phyloP scores from a whole-genome alignment of 192 early-diverging fungal species.

The Backusella tarrabulga region DNA sequence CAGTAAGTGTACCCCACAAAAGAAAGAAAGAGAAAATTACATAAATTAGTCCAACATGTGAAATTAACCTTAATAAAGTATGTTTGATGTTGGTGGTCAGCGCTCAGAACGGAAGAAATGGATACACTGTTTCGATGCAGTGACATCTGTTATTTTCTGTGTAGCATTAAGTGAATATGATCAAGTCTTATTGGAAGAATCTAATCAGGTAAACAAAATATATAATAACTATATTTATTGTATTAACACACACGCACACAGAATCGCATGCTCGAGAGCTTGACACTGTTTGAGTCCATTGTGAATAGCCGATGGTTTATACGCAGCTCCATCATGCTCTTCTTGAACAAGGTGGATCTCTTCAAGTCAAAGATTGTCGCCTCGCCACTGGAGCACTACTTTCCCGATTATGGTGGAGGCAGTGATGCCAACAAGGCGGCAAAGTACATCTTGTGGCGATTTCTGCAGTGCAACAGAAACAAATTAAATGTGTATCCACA shows the following conservation, averaged over 20 bases:
- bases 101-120: conserved; percentile 71
- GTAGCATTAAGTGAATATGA: conserved; percentile 85
- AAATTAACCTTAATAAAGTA: conserved; percentile 34
- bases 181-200: conserved; percentile 79
- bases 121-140: conserved; percentile 76
- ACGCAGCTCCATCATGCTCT: conserved; percentile 81
- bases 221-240: background rate
- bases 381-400: conserved; percentile 70
- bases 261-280: conserved; percentile 82
- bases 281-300: conserved; percentile 82
- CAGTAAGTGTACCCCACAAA: conserved; percentile 45
- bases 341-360: conserved; percentile 84
- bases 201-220: conserved; percentile 29
- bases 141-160: conserved; percentile 85
- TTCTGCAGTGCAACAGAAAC: conserved; percentile 85
- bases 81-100: conserved; percentile 79
- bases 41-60: background rate
- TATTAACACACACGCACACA: conserved; percentile 27
- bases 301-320: conserved; percentile 85
- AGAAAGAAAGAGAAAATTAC: background rate
- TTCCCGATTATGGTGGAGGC: conserved; percentile 80
- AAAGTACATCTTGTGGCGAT: conserved; percentile 89
- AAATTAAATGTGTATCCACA: conserved; percentile 85
- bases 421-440: conserved; percentile 80
- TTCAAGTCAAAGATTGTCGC: conserved; percentile 70